Evolutionary conservation across 2,329 filamentous ascomycete species (phyloP).

Genomic region (Trichoderma asperellum): DNA sequence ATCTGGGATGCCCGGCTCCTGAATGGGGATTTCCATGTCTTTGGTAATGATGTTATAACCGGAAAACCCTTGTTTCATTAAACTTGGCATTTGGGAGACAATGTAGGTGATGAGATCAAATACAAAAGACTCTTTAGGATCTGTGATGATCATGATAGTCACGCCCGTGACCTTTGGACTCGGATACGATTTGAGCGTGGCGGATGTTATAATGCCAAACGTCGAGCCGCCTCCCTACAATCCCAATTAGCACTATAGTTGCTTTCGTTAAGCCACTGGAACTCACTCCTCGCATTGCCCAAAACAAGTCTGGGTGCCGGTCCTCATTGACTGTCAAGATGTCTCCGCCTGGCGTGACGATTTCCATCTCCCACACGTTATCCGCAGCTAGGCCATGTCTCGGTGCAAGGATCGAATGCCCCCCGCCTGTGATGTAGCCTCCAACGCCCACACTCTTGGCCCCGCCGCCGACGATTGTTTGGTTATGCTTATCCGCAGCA

Average conservation of each 20-base stretch:
- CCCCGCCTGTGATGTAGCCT: constrained; percentile 65
- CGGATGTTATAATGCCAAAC: constrained; percentile 62
- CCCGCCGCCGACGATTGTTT: constrained; percentile 59
- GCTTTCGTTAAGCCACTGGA: accelerated
- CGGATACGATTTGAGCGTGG: constrained; percentile 58
- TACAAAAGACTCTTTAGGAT: constrained; percentile 43
- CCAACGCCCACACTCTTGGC: constrained; percentile 61
- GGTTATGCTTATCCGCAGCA: constrained; percentile 48
- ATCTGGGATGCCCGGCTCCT: constrained; percentile 41
- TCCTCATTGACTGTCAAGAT: constrained; percentile 56
- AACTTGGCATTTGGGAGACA: constrained; percentile 49
- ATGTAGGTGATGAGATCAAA: constrained; percentile 54
- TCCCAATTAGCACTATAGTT: background rate
- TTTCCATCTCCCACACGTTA: constrained; percentile 61
- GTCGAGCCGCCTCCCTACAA: constrained; percentile 61
- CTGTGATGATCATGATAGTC: constrained; percentile 33
- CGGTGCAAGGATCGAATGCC: constrained; percentile 59
- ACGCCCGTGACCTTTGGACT: constrained; percentile 42
- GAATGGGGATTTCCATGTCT: constrained; percentile 42
- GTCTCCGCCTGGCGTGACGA: constrained; percentile 57
- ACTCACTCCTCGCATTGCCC: constrained; percentile 63
- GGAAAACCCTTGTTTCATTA: constrained; percentile 56
- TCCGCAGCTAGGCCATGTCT: constrained; percentile 65
- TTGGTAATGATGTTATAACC: constrained; percentile 50
- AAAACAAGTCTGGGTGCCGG: constrained; percentile 62